Evolutionary conservation across 805 yeast species (phyloP), one percentile per base, ranked within the genome.

Genomic region (Huiozyma naganishii): DNA sequence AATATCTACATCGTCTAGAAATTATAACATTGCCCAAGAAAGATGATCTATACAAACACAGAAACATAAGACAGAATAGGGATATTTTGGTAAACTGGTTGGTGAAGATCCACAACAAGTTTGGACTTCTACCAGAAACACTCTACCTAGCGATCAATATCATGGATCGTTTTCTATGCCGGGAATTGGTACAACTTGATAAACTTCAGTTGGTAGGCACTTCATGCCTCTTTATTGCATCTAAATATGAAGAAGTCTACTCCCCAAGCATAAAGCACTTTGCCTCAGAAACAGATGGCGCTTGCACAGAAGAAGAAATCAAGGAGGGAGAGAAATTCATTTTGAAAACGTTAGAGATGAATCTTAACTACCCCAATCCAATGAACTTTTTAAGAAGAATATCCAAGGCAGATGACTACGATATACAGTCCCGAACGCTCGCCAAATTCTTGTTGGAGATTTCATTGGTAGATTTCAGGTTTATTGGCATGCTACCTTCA

Each of bases 51-150:
- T 54, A 57, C 36, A 65, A 64, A 65, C 70, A 64, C 55, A 51
- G 78, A 64, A 66, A 65, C 40, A 66, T 68, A 27, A 66, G 64
- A 27, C 64, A 61, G 39, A 65, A 67, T 41, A 74, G 96, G 55
- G 83, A 85, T 40, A 84, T 87, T 42, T 68, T 88, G 45, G 92
- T 88, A n/a, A 95, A 89, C 65, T 88, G 97, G 97, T 72, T 88
- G 64, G 86, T 85, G 29, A 90, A 86, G 59, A 86, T 88, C 63
- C 96, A 88, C 68, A 69, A 78, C 52, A 77, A 86, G 59, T 88
- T 88, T 65, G 74, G 90, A 48, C 68, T 89, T 49, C 68, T 87
- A 37, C 95, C 95, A 3, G 97, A 88, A 63, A 86, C 95, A 7
- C 69, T 88, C 46, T 87, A 78, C 58, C 68, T 88, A 50, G 87